Evolutionary conservation across 139 green algal genomes (phyloP), one percentile per base, ranked within the genome.

Genomic region (Volvox africanus): DNA sequence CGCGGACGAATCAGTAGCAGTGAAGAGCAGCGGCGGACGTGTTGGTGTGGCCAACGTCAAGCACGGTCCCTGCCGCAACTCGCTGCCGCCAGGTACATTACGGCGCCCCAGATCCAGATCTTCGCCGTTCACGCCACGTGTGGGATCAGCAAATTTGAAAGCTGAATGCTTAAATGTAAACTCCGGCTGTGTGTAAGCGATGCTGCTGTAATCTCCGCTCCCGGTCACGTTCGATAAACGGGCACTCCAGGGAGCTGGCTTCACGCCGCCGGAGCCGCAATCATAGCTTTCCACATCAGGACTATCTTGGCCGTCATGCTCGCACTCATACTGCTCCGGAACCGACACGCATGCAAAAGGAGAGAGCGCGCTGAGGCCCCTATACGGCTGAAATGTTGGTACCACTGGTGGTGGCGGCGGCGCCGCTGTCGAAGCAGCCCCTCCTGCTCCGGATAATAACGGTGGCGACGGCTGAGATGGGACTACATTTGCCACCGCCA

Each of bases 111-210:
- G 62, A 28, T 80, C 19, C 20, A 32, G 35, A 33, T 68, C 61
- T 33, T 69, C 36, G 65, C 44, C 55, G 90, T 65, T 50, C 32
- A 24, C 77, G 36, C 30, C 71, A 36, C n/a, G 12, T 32, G 32
- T 82, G 80, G 20, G 73, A 85, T 78, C 44, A 9, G 9, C 44
- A 55, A 35, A 65, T 18, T 26, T 44, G 21, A 84, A 81, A 73
- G 61, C 65, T 50, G 36, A 73, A 37, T 82, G 88, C 87, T 32
- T 79, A 2, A 88, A 71, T 9, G 83, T 89, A 24, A 89, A 80
- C 71, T 82, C 86, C 20, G 71, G 71, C 50, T 62, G 13, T 2
- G 12, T 21, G 35, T 37, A 1, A 21, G 20, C 20, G 67, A 2
- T 67, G 36, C 67, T 24, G 50, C 28, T 26, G 61, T 36, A 0